Percentiles rank a stretch among this genome's conserved stretches.
Conservation (phyloP, 495 filamentous ascomycete species). For the Hypoxylon lenormandii region DNA sequence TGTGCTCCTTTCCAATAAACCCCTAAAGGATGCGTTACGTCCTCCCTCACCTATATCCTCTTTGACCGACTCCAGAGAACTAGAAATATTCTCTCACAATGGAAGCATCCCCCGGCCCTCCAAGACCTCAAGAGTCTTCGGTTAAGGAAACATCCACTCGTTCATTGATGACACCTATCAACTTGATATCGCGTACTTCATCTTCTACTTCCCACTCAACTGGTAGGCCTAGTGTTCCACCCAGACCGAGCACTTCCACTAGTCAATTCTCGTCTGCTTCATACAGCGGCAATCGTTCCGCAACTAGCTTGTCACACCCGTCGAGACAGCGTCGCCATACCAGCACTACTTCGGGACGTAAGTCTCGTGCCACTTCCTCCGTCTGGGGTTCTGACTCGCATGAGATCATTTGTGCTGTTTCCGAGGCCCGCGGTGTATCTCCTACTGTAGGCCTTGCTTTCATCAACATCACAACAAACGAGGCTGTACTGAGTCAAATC, state of each 20-base stretch:
- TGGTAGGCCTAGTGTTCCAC: conserved; percentile 12
- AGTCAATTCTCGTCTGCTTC: conserved; percentile 36
- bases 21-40: too few relatives aligned
- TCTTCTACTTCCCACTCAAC: conserved; percentile 38
- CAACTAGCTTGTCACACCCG: conserved; percentile 38
- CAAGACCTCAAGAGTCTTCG: conserved; percentile 13
- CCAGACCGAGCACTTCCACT: conserved; percentile 31
- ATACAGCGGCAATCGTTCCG: conserved; percentile 39
- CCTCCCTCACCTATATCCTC: not conserved
- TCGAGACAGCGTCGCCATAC: conserved; percentile 35
- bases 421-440: conserved; percentile 85
- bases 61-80: not conserved
- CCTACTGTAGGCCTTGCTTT: conserved; percentile 91
- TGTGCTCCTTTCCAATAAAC: too few relatives aligned
- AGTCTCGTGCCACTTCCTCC: conserved; percentile 77
- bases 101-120: not conserved
- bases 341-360: conserved; percentile 53
- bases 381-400: conserved; percentile 70
- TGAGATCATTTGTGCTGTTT: conserved; percentile 87
- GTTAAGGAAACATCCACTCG: conserved; percentile 14
- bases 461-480: conserved; percentile 82
- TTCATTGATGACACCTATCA: conserved; percentile 6
- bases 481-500: conserved; percentile 88
- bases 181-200: conserved; percentile 32
- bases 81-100: not conserved